These are phyloP conservation scores for Pythium insidiosum DNA, from an alignment of 352 stramenopile species.

Conservation along the genomic window DNA sequence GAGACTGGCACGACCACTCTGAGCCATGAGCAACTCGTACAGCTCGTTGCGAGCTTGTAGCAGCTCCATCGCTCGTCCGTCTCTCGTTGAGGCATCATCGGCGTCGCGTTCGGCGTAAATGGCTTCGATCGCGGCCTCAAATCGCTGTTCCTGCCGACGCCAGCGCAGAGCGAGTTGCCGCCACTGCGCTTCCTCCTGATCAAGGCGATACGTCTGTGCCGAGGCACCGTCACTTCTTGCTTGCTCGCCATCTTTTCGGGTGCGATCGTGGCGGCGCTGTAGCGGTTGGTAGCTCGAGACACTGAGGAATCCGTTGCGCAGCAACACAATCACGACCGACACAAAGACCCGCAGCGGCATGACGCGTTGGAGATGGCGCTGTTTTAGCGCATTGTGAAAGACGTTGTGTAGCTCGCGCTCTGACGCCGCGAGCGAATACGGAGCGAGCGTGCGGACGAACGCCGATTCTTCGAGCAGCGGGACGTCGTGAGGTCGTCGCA, in stretches of 20 bases:
- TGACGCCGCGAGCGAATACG: constrained; percentile 33
- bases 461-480: constrained; percentile 30
- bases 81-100: neutral
- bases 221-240: neutral
- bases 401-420: constrained; percentile 55
- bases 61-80: constrained; percentile 22
- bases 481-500: neutral
- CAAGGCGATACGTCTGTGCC: constrained; percentile 11
- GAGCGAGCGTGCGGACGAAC: constrained; percentile 35
- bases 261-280: constrained; percentile 1
- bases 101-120: constrained; percentile 20
- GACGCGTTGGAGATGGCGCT: constrained; percentile 33
- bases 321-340: constrained; percentile 48
- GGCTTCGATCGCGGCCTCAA: constrained; percentile 39
- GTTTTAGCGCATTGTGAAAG: constrained; percentile 57
- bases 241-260: neutral
- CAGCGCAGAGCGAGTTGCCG: constrained; percentile 41
- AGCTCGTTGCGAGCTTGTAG: constrained; percentile 46
- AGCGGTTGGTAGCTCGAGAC: constrained; percentile 40
- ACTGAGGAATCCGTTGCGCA: constrained; percentile 50
- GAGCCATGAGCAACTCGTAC: constrained; percentile 37
- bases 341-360: constrained; percentile 63
- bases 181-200: constrained; percentile 40
- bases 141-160: constrained; percentile 34
- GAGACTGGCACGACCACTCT: constrained; percentile 16